Evolutionary conservation across 108 stramenopile genomes (phyloP).

Genomic region (Cyclotella choctawhatcheeana): DNA sequence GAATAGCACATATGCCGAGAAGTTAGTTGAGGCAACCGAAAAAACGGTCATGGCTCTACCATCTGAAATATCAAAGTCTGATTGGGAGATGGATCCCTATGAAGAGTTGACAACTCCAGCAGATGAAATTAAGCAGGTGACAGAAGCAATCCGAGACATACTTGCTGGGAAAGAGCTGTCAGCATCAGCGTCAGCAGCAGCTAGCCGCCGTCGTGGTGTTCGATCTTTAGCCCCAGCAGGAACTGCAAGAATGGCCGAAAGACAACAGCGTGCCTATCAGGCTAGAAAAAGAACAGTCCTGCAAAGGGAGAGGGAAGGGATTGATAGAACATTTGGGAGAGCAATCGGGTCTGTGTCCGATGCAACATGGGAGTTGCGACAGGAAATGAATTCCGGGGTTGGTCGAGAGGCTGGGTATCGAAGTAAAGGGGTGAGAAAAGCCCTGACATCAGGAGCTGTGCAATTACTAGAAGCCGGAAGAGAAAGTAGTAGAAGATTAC

Average conservation of each 20-base stretch:
- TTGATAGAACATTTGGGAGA: constrained; percentile 52
- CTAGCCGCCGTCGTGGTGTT: constrained; percentile 40
- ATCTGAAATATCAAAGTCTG: constrained; percentile 26
- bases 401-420: constrained; percentile 78
- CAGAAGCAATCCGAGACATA: constrained; percentile 69
- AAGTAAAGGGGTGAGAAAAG: constrained; percentile 62
- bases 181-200: constrained; percentile 19
- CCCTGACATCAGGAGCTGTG: constrained; percentile 58
- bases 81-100: constrained; percentile 43
- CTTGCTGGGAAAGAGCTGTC: constrained; percentile 44
- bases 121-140: constrained; percentile 80
- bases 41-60: constrained; percentile 40
- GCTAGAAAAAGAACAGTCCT: constrained; percentile 63
- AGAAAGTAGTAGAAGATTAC: constrained; percentile 41
- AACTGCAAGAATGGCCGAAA: constrained; percentile 44
- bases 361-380: constrained; percentile 72
- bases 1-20: constrained; percentile 52
- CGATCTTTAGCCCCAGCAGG: constrained; percentile 69
- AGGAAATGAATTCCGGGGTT: constrained; percentile 67
- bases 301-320: constrained; percentile 64
- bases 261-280: constrained; percentile 70
- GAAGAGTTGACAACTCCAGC: constrained; percentile 69
- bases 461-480: constrained; percentile 44
- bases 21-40: constrained; percentile 39
- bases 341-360: constrained; percentile 64